Percentiles rank a stretch among this genome's conserved stretches.
These are phyloP conservation scores for Quercus suber DNA, from an alignment of 306 rosid species.

Conservation along the genomic window DNA sequence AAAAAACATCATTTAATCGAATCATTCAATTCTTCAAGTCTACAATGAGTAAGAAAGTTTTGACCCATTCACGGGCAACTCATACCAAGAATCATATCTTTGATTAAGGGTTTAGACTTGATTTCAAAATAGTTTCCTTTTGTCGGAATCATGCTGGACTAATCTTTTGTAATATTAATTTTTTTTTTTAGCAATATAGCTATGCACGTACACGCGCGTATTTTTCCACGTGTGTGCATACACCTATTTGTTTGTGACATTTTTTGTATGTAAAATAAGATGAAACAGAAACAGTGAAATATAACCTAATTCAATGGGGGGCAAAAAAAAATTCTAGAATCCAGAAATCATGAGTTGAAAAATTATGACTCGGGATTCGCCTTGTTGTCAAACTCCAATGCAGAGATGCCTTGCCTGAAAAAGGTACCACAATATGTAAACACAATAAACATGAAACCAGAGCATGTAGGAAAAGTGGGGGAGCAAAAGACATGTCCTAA, in stretches of 20 bases:
- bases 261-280: too few species aligned
- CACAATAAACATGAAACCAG: neutral
- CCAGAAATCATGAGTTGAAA: too few species aligned
- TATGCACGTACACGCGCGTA: neutral
- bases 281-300: too few species aligned
- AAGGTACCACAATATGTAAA: conserved; percentile 17
- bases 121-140: neutral
- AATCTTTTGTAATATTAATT: neutral
- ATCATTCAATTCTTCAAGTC: too few species aligned
- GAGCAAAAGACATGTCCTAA: too few species aligned
- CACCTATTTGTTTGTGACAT: too few species aligned
- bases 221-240: neutral
- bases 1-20: too few species aligned
- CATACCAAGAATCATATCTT: too few species aligned
- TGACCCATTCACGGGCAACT: too few species aligned
- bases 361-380: conserved; percentile 24
- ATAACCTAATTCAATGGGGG: too few species aligned
- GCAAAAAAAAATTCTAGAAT: too few species aligned
- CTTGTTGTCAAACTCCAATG: conserved; percentile 78
- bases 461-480: too few species aligned
- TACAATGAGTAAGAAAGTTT: neutral
- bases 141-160: neutral
- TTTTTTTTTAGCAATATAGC: neutral
- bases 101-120: neutral
- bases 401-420: conserved; percentile 68